Base-by-base conservation (phyloP, 106 monocot species). In the Dactylorhiza incarnata region DNA sequence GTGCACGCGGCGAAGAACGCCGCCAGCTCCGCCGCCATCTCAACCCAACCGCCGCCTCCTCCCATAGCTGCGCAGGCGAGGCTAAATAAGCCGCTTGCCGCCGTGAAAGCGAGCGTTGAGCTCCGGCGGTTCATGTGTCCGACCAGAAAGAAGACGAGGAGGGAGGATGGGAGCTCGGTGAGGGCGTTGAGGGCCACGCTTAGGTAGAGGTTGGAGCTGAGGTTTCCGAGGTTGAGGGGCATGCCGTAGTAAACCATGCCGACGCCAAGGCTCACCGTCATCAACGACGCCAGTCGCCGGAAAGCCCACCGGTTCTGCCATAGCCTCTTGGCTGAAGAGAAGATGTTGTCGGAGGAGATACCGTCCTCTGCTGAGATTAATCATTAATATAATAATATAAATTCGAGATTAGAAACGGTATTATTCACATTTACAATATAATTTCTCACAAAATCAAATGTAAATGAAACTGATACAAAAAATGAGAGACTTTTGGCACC, bases 221-320 rank as follows among this genome's bases (percentile, higher is more conserved):
- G 66, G 54, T 74, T 75, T 3, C 75, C 81, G 4, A 70, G 49
- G 51, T 74, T 74, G n/a, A 75, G 45, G 2, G 75, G 81, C 56
- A 75, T 52, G 12, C 81, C 81, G 45, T 75, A 70, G 75, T 81
- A 81, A 11, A 74, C 81, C 52, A 75, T 48, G 1, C 81, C 81
- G 11, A 75, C 20, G 37, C 81, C 81, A 9, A 81, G 75, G 46
- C 67, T 68, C 0, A 54, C 68, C 14, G 45, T 45, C 75, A 69
- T 75, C 5, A 56, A 4, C 7, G 68, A 29, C 9, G 55, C 11
- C n/a, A 81, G 12, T 45, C 81, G 25, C 45, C 54, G 48, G 29
- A 73, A 73, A 4, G 81, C 81, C 81, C 75, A 75, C 20, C 56
- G 58, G 72, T 50, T 77, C 51, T 58, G 24, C 76, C 76, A 77